A percentile compares a stretch with the other conserved stretches of the same genome.
phyloP scores from a whole-genome alignment of 1,139 yeast genomes.

The Nakaseomyces bracarensis region DNA sequence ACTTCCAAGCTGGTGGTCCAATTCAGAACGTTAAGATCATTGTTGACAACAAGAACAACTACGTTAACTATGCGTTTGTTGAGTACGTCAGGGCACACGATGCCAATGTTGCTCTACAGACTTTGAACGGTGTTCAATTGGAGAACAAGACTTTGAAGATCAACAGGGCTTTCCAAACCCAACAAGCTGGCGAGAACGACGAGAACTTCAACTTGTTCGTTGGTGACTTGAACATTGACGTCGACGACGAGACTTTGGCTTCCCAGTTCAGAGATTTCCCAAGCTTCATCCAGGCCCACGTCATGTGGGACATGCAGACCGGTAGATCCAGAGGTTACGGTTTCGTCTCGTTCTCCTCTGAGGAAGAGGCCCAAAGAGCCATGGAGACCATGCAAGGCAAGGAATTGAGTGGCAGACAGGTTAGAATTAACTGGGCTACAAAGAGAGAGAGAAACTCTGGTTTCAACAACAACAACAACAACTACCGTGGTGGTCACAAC shows the following conservation, averaged over 20 bases:
- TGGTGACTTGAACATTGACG: constrained; percentile 79
- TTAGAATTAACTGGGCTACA: constrained; percentile 85
- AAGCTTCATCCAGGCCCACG: constrained; percentile 74
- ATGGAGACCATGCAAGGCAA: constrained; percentile 69
- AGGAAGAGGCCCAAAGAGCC: constrained; percentile 67
- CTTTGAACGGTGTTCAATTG: constrained; percentile 49
- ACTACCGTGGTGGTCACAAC: constrained; percentile 21
- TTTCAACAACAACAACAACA: constrained; percentile 19
- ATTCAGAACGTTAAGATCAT: constrained; percentile 58
- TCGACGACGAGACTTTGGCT: constrained; percentile 65
- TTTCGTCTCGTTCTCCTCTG: constrained; percentile 68
- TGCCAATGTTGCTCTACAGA: constrained; percentile 56
- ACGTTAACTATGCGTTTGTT: constrained; percentile 76
- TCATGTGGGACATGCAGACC: constrained; percentile 97
- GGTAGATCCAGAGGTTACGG: constrained; percentile 90
- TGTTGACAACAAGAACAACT: constrained; percentile 65
- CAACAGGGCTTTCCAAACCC: constrained; percentile 80
- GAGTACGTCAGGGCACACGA: constrained; percentile 54
- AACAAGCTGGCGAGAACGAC: constrained; percentile 44
- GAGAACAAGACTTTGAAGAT: constrained; percentile 51
- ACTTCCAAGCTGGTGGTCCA: constrained; percentile 56
- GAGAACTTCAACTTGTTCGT: constrained; percentile 69
- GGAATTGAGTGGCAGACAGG: constrained; percentile 62
- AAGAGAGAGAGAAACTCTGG: constrained; percentile 46
- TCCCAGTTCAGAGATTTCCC: constrained; percentile 52